Evolutionary conservation across 352 stramenopile species (phyloP), one percentile per base, ranked within the genome.

Genomic region (Pythium phragmitis): DNA sequence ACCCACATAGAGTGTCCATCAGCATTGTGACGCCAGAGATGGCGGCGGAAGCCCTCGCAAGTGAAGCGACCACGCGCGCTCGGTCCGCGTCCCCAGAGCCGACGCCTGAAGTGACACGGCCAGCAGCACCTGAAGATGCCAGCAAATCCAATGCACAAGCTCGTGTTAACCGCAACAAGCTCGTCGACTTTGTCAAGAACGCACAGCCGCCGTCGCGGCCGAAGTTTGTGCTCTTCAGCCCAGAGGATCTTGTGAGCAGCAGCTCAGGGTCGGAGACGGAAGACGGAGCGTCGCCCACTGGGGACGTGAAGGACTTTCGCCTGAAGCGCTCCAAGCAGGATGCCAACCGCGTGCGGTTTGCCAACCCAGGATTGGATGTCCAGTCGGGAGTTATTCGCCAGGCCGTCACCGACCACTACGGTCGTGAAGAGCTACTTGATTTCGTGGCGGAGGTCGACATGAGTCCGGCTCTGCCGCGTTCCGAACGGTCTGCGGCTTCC

Each of bases 151-250:
- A 3, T 30, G 26, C 26, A 39, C 34, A 39, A 2, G 34, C 11
- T 39, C 34, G 34, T 7, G 33, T 50, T 4, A 54, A 71, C 16
- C 60, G 60, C 12, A 82, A 70, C 59, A 79, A 75, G 46, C 64
- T 76, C 39, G 74, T 74, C 37, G 77, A 85, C 47, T 91, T 91
- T 50, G 76, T 89, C 42, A 76, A 77, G 45, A 89, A 87, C 42
- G 67, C 76, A 12, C 68, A 76, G 37, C 67, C 68, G 0, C 66
- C 71, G 0, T 67, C 83, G 48, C 83, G 85, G 19, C 71, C 77
- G 1, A 79, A 79, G 30, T 75, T 84, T 61, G 60, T 86, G 60
- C 71, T 87, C 23, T 83, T 83, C 51, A 79, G 88, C 54, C 77
- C 80, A 0, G 66, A 68, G 0, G 80, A 89, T 21, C 70, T 85